phyloP scores from a whole-genome alignment of 768 basidiomycete species.

The Rhodotorula diobovata region DNA sequence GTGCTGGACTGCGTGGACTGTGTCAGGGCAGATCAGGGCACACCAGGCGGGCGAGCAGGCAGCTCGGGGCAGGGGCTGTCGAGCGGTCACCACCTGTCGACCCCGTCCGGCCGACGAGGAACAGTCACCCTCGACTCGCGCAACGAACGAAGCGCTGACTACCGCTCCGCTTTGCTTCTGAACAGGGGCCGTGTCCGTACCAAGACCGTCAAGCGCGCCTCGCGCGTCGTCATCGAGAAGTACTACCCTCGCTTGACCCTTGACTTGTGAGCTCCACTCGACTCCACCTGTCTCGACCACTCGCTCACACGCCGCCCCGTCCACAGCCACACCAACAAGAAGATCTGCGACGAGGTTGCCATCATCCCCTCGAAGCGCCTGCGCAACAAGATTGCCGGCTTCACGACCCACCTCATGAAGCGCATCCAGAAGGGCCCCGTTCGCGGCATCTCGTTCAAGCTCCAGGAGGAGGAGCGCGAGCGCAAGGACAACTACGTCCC shows the following conservation, averaged over 20 bases:
- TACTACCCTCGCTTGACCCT: conserved; percentile 99
- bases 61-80: too few relatives aligned
- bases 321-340: conserved; percentile 44
- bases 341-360: conserved; percentile 57
- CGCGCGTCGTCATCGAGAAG: conserved; percentile 98
- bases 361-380: conserved; percentile 96
- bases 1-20: too few relatives aligned
- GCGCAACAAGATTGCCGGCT: conserved; percentile 98
- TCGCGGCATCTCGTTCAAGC: conserved; percentile 99
- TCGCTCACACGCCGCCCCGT: background rate
- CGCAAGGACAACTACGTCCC: conserved; percentile 99
- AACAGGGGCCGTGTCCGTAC: conserved; percentile 95
- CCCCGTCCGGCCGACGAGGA: background rate
- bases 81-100: too few relatives aligned
- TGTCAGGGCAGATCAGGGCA: too few relatives aligned
- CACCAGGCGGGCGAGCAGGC: too few relatives aligned
- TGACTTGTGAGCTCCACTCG: conserved; percentile 72
- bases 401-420: conserved; percentile 99
- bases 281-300: background rate
- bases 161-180: background rate
- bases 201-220: conserved; percentile 99
- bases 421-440: conserved; percentile 98
- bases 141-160: too few relatives aligned
- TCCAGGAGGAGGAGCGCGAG: conserved; percentile 99
- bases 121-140: background rate